Evolutionary conservation across 176 grass and related monocot genomes (phyloP).

Genomic region (Eremochloa ophiuroides): DNA sequence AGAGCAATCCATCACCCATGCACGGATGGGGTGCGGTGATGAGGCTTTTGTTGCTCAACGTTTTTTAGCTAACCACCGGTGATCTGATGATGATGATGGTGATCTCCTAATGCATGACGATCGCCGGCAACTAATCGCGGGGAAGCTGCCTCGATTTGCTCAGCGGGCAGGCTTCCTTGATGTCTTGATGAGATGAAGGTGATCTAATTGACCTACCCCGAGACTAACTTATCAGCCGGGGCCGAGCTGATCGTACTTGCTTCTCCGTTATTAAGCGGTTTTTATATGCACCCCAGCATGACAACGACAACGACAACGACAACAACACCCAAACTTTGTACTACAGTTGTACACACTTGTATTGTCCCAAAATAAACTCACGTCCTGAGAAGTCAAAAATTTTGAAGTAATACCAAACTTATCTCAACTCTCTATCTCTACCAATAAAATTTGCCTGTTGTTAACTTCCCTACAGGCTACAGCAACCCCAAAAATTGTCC

Average conservation of each 20-base stretch:
- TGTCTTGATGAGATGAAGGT: conserved; percentile 25
- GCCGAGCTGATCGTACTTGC: neutral
- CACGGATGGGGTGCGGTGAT: neutral
- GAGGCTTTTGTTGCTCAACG: neutral
- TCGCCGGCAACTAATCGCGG: neutral
- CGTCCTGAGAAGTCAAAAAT: too few species aligned
- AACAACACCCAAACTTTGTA: neutral
- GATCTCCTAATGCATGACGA: conserved; percentile 27
- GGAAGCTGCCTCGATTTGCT: conserved; percentile 19
- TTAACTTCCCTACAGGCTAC: too few species aligned
- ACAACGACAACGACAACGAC: neutral
- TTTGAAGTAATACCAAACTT: too few species aligned
- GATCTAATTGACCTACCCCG: conserved; percentile 34
- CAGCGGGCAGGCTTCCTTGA: neutral
- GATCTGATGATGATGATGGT: neutral
- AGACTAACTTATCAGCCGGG: neutral
- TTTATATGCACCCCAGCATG: neutral
- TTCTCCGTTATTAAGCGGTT: neutral
- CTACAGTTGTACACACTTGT: neutral
- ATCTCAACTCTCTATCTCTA: too few species aligned
- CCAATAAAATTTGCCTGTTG: too few species aligned
- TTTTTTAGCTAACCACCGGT: neutral
- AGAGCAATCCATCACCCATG: too few species aligned
- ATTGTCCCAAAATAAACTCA: too few species aligned
- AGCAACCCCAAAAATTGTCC: too few species aligned